Percentiles rank a stretch among this genome's conserved stretches.
Evolutionary conservation across 805 yeast species (phyloP).

Genomic region (Yarrowia keelungensis): DNA sequence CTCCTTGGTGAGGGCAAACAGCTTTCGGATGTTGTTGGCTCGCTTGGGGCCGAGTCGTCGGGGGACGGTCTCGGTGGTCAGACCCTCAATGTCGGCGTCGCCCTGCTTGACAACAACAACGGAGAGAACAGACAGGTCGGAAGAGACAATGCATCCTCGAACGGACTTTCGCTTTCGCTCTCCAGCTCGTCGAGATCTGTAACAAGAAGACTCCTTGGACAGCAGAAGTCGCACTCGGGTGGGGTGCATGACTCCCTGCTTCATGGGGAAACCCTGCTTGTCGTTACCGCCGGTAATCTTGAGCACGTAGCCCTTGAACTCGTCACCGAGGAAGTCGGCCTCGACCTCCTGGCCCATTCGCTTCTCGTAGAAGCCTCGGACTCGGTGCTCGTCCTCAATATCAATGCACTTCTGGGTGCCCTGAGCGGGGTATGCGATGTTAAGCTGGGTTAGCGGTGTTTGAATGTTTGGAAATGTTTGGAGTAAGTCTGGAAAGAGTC

Average conservation of each 20-base stretch:
- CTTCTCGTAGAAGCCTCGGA: slow-evolving; percentile 98
- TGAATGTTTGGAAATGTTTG: no score
- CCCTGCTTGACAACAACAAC: slow-evolving; percentile 96
- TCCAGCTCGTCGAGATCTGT: slow-evolving; percentile 99
- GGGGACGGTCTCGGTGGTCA: slow-evolving; percentile 93
- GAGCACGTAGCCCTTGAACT: slow-evolving; percentile 99
- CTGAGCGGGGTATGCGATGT: slow-evolving; percentile 99
- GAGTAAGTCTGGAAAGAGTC: no score
- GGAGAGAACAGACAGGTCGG: slow-evolving; percentile 95
- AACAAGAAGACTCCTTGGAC: slow-evolving; percentile 94
- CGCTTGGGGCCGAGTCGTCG: slow-evolving; percentile 99
- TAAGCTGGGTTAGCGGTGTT: slow-evolving; percentile 63
- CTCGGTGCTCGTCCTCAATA: slow-evolving; percentile 98
- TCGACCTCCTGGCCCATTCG: slow-evolving; percentile 99
- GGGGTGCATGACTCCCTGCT: slow-evolving; percentile 99
- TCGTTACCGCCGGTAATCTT: slow-evolving; percentile 99
- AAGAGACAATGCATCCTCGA: slow-evolving; percentile 98
- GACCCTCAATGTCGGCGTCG: slow-evolving; percentile 93
- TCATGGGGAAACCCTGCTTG: slow-evolving; percentile 99
- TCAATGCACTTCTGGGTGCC: slow-evolving; percentile 99
- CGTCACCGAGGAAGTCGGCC: slow-evolving; percentile 98
- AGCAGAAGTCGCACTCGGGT: slow-evolving; percentile 97
- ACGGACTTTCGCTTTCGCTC: slow-evolving; percentile 99
- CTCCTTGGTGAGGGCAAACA: slow-evolving; percentile 96
- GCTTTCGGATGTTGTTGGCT: slow-evolving; percentile 99